These are phyloP conservation scores for Nitzschia sp. DNA, from an alignment of 108 stramenopile species.

Conservation along the genomic window DNA sequence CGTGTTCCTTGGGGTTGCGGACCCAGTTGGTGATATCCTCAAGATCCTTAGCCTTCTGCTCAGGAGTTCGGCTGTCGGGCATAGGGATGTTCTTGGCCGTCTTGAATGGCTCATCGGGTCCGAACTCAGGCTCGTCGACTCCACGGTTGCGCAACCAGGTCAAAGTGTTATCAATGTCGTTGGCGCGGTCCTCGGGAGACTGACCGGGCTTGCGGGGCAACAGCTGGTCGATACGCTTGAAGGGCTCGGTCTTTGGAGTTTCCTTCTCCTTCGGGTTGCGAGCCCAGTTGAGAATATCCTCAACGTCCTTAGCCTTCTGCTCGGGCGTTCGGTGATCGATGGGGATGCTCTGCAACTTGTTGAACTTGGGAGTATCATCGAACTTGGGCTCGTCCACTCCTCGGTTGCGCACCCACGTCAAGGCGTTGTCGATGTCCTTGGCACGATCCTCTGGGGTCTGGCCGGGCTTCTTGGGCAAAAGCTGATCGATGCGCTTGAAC, in stretches of 20 bases:
- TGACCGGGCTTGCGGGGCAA: conserved; percentile 28
- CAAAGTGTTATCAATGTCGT: conserved; percentile 42
- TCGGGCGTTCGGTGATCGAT: conserved; percentile 20
- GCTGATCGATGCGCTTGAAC: conserved; percentile 28
- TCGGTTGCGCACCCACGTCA: conserved; percentile 36
- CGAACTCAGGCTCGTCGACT: conserved; percentile 36
- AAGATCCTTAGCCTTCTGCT: conserved; percentile 26
- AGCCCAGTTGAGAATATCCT: conserved; percentile 35
- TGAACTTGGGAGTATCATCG: conserved; percentile 7
- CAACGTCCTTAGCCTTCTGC: conserved; percentile 22
- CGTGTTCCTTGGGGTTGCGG: conserved; percentile 29
- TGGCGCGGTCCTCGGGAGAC: conserved; percentile 28
- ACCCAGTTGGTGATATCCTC: conserved; percentile 40
- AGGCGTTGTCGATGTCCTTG: conserved; percentile 38
- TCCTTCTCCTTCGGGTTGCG: conserved; percentile 33
- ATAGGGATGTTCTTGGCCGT: conserved; percentile 18
- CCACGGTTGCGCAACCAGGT: conserved; percentile 36
- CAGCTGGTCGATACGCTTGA: conserved; percentile 26
- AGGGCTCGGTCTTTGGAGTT: conserved; percentile 21
- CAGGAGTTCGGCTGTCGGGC: conserved; percentile 30
- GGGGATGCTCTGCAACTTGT: conserved; percentile 24
- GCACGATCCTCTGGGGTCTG: conserved; percentile 35
- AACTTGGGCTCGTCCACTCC: conserved; percentile 6
- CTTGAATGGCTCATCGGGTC: conserved; percentile 19
- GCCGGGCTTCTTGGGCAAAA: conserved; percentile 22